Evolutionary conservation across 805 yeast genomes (phyloP).

Genomic region (Candida vaughaniae): DNA sequence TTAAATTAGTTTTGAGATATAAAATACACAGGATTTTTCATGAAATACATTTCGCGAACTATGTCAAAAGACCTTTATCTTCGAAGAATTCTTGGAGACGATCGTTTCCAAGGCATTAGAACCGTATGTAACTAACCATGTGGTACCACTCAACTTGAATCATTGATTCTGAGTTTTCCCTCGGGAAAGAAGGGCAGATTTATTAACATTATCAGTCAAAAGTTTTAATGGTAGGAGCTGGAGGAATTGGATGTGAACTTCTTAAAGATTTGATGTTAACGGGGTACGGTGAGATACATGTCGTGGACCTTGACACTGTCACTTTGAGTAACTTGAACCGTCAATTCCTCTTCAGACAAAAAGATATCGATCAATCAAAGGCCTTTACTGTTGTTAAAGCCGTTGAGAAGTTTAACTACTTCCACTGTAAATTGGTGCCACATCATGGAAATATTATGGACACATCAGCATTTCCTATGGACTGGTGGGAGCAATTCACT

Average conservation of each 20-base stretch:
- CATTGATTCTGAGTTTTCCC: too few species aligned
- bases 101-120: slow-evolving; percentile 5
- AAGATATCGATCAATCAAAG: slow-evolving; percentile 87
- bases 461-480: slow-evolving; percentile 60
- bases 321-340: slow-evolving; percentile 90
- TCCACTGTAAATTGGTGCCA: slow-evolving; percentile 62
- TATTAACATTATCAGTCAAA: slow-evolving; percentile 32
- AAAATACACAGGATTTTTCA: too few species aligned
- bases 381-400: slow-evolving; percentile 82
- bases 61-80: slow-evolving; percentile 45
- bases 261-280: slow-evolving; percentile 74
- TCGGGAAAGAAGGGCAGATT: too few species aligned
- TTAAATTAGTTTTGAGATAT: too few species aligned
- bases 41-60: too few species aligned
- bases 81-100: slow-evolving; percentile 32
- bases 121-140: slow-evolving; percentile 6
- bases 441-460: slow-evolving; percentile 90
- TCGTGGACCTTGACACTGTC: slow-evolving; percentile 94
- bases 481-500: slow-evolving; percentile 73
- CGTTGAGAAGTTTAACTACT: slow-evolving; percentile 67
- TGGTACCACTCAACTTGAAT: too few species aligned
- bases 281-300: slow-evolving; percentile 83
- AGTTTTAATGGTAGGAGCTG: slow-evolving; percentile 88
- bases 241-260: slow-evolving; percentile 94
- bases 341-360: slow-evolving; percentile 85